Evolutionary conservation across 139 green algal species (phyloP), one percentile per base, ranked within the genome.

Genomic region (Picochlorum sp.): DNA sequence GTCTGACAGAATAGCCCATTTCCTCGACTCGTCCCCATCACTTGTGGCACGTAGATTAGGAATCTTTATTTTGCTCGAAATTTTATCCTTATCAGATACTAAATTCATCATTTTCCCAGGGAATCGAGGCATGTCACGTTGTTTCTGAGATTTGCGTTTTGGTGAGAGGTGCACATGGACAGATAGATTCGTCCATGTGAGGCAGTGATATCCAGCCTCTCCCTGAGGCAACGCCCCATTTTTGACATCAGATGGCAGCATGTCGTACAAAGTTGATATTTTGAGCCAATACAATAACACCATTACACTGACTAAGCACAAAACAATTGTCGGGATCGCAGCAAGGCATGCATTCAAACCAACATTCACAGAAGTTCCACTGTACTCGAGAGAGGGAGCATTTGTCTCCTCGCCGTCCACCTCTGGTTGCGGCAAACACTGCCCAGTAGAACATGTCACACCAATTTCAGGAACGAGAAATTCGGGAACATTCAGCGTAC

Each of bases 1-100:
- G 30, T 55, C 33, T 25, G 22, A 25, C 33, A 72, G 37, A 32
- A 64, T 68, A 16, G 22, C 47, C 47, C 43, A 43, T 43, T 14
- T 43, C 36, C 16, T 14, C 4, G 36, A 43, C 14, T 43, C 36
- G 16, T 43, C 3, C 36, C 3, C 36, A n/a, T 43, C 36, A 43
- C 16, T 14, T 14, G 0, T 43, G 13, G 16, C 0, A n/a, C 7
- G 36, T 43, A 3, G 14, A 43, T n/a, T n/a, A n/a, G n/a, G n/a
- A n/a, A n/a, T n/a, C n/a, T n/a, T n/a, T n/a, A n/a, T n/a, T n/a
- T n/a, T n/a, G n/a, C n/a, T n/a, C n/a, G n/a, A n/a, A n/a, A n/a
- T n/a, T n/a, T n/a, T n/a, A n/a, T n/a, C n/a, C n/a, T n/a, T n/a
- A n/a, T n/a, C n/a, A n/a, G n/a, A n/a, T n/a, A n/a, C n/a, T n/a